Percentiles rank a stretch among this genome's conserved stretches.
phyloP scores from a whole-genome alignment of 352 stramenopile genomes.

The Globisporangium canariense region DNA sequence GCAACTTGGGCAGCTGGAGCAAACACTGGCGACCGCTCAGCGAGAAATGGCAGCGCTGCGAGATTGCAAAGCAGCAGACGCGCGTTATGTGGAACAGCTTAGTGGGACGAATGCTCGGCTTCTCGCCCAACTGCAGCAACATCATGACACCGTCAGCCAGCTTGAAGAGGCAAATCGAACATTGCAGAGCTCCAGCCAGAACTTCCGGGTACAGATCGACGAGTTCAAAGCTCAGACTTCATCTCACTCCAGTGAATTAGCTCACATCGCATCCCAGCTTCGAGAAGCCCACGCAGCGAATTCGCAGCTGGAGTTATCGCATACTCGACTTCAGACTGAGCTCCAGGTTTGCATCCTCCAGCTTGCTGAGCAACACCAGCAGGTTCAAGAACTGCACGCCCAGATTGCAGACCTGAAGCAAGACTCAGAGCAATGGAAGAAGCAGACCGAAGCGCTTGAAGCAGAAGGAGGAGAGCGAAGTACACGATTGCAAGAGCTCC shows the following conservation, averaged over 20 bases:
- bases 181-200: background rate
- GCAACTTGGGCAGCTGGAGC: background rate
- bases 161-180: background rate
- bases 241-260: background rate
- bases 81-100: background rate
- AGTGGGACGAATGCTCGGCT: background rate
- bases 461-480: background rate
- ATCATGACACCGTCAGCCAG: background rate
- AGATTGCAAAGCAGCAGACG: constrained; percentile 7
- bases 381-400: background rate
- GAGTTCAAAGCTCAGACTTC: background rate
- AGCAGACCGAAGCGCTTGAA: background rate
- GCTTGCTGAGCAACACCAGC: background rate
- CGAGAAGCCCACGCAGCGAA: background rate
- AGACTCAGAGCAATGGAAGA: background rate
- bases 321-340: constrained; percentile 17
- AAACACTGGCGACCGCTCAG: constrained; percentile 1
- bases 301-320: background rate
- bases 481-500: background rate
- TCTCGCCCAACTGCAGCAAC: background rate
- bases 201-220: background rate
- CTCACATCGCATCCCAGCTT: background rate
- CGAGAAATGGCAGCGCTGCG: constrained; percentile 10
- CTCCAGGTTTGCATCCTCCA: constrained; percentile 3
- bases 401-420: background rate